Percentiles rank a stretch among this genome's conserved stretches.
phyloP scores from a whole-genome alignment of 2,329 filamentous ascomycete species.

The Cladosporium sp. region DNA sequence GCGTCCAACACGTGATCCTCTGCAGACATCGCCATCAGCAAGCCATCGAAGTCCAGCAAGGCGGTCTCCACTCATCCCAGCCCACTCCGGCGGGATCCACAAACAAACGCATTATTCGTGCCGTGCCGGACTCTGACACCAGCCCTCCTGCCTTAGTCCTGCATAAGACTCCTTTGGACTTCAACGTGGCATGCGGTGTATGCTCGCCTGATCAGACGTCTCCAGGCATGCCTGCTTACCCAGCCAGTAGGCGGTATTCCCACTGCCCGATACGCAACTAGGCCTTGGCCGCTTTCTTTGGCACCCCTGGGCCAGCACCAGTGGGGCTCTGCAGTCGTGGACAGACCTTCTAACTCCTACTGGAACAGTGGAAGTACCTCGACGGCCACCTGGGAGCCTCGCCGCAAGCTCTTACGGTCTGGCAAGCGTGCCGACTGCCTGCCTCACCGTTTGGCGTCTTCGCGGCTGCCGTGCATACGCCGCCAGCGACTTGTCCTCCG shows the following conservation, averaged over 20 bases:
- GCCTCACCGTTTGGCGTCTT: constrained; percentile 25
- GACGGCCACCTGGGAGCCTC: constrained; percentile 21
- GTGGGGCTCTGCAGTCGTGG: constrained; percentile 15
- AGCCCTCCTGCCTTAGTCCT: constrained; percentile 26
- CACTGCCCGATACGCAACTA: constrained; percentile 22
- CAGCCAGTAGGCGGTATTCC: constrained; percentile 27
- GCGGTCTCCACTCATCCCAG: constrained; percentile 8
- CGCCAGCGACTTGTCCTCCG: constrained; percentile 25
- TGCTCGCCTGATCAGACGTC: constrained; percentile 25
- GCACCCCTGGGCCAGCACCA: not conserved
- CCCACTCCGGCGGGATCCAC: constrained; percentile 8
- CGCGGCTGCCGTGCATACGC: constrained; percentile 20
- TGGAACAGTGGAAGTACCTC: not conserved
- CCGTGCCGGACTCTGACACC: constrained; percentile 27
- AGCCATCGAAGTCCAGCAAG: not conserved
- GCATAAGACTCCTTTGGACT: constrained; percentile 22
- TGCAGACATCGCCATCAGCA: not conserved
- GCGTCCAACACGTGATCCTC: constrained; percentile 3
- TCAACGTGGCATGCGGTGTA: constrained; percentile 34
- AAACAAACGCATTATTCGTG: constrained; percentile 11
- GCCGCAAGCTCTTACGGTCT: constrained; percentile 2
- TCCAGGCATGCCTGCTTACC: constrained; percentile 17
- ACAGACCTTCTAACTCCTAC: constrained; percentile 8
- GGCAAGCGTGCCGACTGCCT: constrained; percentile 18
- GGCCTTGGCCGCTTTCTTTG: constrained; percentile 11